Percentiles rank a stretch among this genome's conserved stretches.
Evolutionary conservation across 257 asterid genomes (phyloP).

Genomic region (Gentiana straminea): DNA sequence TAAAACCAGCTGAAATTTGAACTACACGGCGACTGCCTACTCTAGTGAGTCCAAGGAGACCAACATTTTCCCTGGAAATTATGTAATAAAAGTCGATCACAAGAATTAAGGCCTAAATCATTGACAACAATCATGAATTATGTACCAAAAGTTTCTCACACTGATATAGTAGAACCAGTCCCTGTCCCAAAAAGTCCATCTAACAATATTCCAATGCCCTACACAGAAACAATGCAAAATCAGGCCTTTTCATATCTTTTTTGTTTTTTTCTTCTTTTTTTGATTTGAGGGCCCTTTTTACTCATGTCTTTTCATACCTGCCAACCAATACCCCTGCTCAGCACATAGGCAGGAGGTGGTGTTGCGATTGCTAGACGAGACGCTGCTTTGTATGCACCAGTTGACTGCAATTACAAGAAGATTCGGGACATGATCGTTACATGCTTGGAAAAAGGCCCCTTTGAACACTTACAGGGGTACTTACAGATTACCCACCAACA

Average conservation of each 20-base stretch:
- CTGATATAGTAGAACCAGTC: slow-evolving; percentile 92
- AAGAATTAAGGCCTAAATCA: too few relatives aligned
- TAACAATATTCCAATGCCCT: slow-evolving; percentile 91
- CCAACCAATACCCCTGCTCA: slow-evolving; percentile 99
- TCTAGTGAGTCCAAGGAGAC: slow-evolving; percentile 96
- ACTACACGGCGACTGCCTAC: slow-evolving; percentile 99
- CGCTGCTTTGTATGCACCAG: slow-evolving; percentile 92
- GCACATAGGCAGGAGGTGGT: slow-evolving; percentile 98
- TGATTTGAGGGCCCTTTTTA: too few relatives aligned
- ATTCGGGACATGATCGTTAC: slow-evolving; percentile 3
- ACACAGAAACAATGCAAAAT: slow-evolving; percentile 14
- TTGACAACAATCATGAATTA: neutral
- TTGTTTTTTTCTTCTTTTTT: too few relatives aligned
- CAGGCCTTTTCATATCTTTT: too few relatives aligned
- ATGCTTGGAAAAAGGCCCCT: too few relatives aligned
- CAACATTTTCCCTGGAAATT: slow-evolving; percentile 77
- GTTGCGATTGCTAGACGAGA: slow-evolving; percentile 99
- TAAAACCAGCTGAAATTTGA: slow-evolving; percentile 92
- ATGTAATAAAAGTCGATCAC: neutral
- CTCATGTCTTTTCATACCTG: slow-evolving; percentile 35
- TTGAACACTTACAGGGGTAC: too few relatives aligned
- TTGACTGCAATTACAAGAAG: slow-evolving; percentile 53
- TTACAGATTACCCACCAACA: too few relatives aligned
- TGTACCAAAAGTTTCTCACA: slow-evolving; percentile 38
- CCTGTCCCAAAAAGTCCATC: slow-evolving; percentile 91